Evolutionary conservation across 805 yeast genomes (phyloP).

Genomic region (Candida quercuum): DNA sequence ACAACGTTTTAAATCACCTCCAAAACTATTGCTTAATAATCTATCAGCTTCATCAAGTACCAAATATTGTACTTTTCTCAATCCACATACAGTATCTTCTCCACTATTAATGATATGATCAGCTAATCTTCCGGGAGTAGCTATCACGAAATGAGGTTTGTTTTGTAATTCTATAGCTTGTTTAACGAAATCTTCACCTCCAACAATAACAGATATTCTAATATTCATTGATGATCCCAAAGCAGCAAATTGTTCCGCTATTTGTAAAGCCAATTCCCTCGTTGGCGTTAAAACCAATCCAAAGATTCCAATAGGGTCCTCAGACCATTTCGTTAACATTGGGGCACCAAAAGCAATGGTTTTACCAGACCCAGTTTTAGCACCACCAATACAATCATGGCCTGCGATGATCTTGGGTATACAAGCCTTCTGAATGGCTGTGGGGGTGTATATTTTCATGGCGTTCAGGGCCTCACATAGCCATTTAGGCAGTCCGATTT

Average conservation of each 20-base stretch:
- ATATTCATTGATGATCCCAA: slow-evolving; percentile 87
- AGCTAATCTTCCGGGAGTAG: slow-evolving; percentile 95
- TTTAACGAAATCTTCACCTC: slow-evolving; percentile 91
- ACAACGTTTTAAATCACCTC: slow-evolving; percentile 70
- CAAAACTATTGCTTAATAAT: slow-evolving; percentile 76
- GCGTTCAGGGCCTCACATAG: slow-evolving; percentile 71
- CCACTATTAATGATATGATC: slow-evolving; percentile 87
- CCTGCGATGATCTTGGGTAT: slow-evolving; percentile 79
- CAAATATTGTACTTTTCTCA: slow-evolving; percentile 70
- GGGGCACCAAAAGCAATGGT: slow-evolving; percentile 98
- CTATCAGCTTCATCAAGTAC: slow-evolving; percentile 97
- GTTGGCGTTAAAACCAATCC: slow-evolving; percentile 90
- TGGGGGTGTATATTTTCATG: slow-evolving; percentile 80
- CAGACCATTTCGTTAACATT: slow-evolving; percentile 90
- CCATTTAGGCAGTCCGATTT: slow-evolving; percentile 83
- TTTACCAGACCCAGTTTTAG: slow-evolving; percentile 97
- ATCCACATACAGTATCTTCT: slow-evolving; percentile 77
- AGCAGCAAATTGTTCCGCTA: slow-evolving; percentile 94
- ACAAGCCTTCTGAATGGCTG: slow-evolving; percentile 82
- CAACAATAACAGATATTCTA: slow-evolving; percentile 78
- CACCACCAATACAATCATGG: slow-evolving; percentile 95
- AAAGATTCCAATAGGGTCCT: slow-evolving; percentile 89
- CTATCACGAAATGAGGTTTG: slow-evolving; percentile 90
- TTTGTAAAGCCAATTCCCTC: slow-evolving; percentile 91
- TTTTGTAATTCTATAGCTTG: slow-evolving; percentile 79